These are phyloP conservation scores for Kernera saxatilis DNA, from an alignment of 345 rosid species.

Conservation along the genomic window DNA sequence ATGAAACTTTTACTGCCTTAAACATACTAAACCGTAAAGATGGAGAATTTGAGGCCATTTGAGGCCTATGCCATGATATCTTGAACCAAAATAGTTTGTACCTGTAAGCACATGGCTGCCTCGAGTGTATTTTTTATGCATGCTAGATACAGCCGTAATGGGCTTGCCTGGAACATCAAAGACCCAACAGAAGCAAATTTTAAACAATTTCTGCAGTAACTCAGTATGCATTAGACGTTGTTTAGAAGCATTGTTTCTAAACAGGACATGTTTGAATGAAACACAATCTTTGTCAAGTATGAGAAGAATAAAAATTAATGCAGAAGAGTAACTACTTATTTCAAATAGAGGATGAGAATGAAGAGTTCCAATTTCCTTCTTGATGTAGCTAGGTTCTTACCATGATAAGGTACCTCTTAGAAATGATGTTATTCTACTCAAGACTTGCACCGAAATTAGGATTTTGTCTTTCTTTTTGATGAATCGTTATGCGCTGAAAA, in stretches of 20 bases:
- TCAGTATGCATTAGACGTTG: background rate
- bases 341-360: background rate
- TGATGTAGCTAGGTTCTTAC: conserved; percentile 4
- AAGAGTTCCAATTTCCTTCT: background rate
- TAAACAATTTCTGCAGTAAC: background rate
- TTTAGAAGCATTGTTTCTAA: background rate
- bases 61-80: background rate
- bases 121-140: conserved; percentile 91
- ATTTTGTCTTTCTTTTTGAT: background rate
- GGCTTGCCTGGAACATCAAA: conserved; percentile 47
- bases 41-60: background rate
- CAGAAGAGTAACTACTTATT: background rate
- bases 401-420: conserved; percentile 15
- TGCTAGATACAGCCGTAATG: conserved; percentile 70
- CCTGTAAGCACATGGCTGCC: conserved; percentile 97
- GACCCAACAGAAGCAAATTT: background rate
- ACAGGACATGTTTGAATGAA: background rate
- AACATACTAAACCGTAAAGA: background rate
- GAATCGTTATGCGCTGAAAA: conserved; percentile 4
- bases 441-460: background rate
- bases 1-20: background rate
- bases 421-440: background rate
- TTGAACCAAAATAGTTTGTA: background rate
- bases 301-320: background rate
- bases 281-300: background rate